Percentiles rank a stretch among this genome's conserved stretches.
These are phyloP conservation scores for Candida tunisiensis DNA, from an alignment of 1,139 yeast species.

Conservation along the genomic window DNA sequence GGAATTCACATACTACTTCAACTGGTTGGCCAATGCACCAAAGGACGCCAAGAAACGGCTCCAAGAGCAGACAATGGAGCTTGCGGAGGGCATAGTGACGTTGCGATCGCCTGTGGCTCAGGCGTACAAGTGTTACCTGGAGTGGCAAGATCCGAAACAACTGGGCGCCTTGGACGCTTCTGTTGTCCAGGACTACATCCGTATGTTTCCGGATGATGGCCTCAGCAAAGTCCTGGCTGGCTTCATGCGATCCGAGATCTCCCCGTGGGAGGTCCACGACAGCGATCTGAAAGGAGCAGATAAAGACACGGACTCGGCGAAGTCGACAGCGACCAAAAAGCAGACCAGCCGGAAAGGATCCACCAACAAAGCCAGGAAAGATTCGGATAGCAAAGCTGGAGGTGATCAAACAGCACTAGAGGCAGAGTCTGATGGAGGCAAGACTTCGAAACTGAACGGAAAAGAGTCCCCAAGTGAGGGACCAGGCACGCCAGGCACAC, in stretches of 20 bases:
- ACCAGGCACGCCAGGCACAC: too few species aligned
- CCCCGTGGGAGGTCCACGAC: slow-evolving; percentile 30
- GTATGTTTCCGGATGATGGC: slow-evolving; percentile 42
- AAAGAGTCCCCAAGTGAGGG: too few species aligned
- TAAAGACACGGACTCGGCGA: too few species aligned
- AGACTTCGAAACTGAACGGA: too few species aligned
- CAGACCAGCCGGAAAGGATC: slow-evolving; percentile 12
- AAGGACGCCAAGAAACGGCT: slow-evolving; percentile 24
- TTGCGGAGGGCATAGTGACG: slow-evolving; percentile 59
- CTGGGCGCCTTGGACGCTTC: slow-evolving; percentile 34
- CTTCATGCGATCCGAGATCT: slow-evolving; percentile 40
- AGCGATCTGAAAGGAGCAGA: too few species aligned
- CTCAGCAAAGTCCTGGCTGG: slow-evolving; percentile 36
- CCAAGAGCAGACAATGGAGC: slow-evolving; percentile 30
- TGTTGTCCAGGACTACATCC: slow-evolving; percentile 32
- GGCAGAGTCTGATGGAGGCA: too few species aligned
- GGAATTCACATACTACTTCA: slow-evolving; percentile 38
- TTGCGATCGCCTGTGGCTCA: slow-evolving; percentile 41
- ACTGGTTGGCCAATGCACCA: slow-evolving; percentile 33
- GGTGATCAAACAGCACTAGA: too few species aligned
- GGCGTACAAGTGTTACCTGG: slow-evolving; percentile 67
- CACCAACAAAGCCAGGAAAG: slow-evolving; percentile 9
- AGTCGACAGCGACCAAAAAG: slow-evolving; percentile 10
- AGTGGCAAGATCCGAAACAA: slow-evolving; percentile 47
- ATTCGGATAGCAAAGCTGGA: too few species aligned